Evolutionary conservation across 148 eudicot species (phyloP), one percentile per base, ranked within the genome.

Genomic region (Spergularia bocconei): DNA sequence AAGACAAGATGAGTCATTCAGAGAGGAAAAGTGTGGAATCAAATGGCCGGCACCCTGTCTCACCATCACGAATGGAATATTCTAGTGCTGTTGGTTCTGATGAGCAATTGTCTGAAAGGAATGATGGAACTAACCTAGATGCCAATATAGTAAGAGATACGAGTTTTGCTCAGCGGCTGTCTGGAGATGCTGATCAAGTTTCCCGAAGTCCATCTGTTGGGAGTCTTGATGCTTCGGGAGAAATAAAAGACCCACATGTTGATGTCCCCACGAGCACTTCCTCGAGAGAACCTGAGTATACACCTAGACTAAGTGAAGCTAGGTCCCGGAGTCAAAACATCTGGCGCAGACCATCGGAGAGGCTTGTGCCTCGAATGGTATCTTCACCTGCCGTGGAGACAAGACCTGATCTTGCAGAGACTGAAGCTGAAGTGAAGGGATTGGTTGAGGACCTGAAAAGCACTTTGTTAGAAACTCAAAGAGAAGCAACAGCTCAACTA

Each of bases 191-290:
- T 56, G 76, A 78, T 67, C 85, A 84, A 63, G 75, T 41, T 61
- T 81, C 87, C 19, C 84, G 73, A 33, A 85, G 75, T 67, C 83
- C 84, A 69, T 81, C 85, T 72, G 63, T 67, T 23, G 70, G 82
- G 73, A 85, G 87, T 77, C 80, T 70, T 77, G 95, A 90, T 85
- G 86, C 81, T 74, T 90, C 89, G 13, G 95, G 91, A 64, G 95
- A 92, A 77, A 79, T 80, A 13, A 72, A 83, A 9, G 92, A 92
- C 69, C 82, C 86, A 59, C 85, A 70, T 65, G 79, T 88, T 72
- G 79, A 85, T 81, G 69, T 73, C 60, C 76, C 78, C 36, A 63
- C 73, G 21, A 77, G 78, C 68, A 63, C 80, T 51, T 78, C 89
- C 38, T 85, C 59, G 64, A 84, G 88, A 71, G 94, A 84, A 61